Conservation (phyloP, 2,329 filamentous ascomycete species). For the Fusarium abutilonis region DNA sequence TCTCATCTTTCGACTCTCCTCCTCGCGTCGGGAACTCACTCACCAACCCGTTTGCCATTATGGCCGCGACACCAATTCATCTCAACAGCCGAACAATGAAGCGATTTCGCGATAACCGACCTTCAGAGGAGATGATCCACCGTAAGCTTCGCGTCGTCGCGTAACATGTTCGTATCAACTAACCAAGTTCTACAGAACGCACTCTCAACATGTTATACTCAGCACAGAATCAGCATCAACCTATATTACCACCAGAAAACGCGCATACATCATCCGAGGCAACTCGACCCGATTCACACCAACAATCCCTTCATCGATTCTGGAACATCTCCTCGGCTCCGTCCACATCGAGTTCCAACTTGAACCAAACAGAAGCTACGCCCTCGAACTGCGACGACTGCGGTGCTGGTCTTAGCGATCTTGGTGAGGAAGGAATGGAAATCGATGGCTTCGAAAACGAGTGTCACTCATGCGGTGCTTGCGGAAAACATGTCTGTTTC, state of each 20-base stretch:
- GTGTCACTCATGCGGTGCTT: slow-evolving; percentile 57
- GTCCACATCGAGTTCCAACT: slow-evolving; percentile 38
- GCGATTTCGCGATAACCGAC: slow-evolving; percentile 67
- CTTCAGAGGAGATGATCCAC: slow-evolving; percentile 65
- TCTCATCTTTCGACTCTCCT: slow-evolving; percentile 55
- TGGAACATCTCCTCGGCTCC: slow-evolving; percentile 63
- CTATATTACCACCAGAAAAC: slow-evolving; percentile 7
- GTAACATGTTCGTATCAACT: neutral
- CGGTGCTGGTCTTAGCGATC: slow-evolving; percentile 47
- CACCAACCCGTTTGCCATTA: slow-evolving; percentile 48
- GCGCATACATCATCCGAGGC: slow-evolving; percentile 16
- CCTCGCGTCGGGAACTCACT: slow-evolving; percentile 46
- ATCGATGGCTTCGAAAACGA: slow-evolving; percentile 48
- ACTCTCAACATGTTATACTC: slow-evolving; percentile 68
- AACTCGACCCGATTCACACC: slow-evolving; percentile 41
- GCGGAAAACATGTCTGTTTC: slow-evolving; percentile 66
- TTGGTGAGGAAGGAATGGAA: slow-evolving; percentile 51
- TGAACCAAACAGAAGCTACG: slow-evolving; percentile 21
- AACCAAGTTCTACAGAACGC: slow-evolving; percentile 55
- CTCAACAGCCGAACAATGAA: slow-evolving; percentile 69
- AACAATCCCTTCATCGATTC: slow-evolving; percentile 68
- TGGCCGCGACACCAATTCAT: slow-evolving; percentile 53
- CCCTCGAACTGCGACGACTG: slow-evolving; percentile 65
- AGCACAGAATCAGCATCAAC: slow-evolving; percentile 56
- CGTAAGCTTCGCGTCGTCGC: slow-evolving; percentile 54